Evolutionary conservation across 164 flowering plant species (phyloP), one percentile per base, ranked within the genome.

Genomic region (Vitis rotundifolia): DNA sequence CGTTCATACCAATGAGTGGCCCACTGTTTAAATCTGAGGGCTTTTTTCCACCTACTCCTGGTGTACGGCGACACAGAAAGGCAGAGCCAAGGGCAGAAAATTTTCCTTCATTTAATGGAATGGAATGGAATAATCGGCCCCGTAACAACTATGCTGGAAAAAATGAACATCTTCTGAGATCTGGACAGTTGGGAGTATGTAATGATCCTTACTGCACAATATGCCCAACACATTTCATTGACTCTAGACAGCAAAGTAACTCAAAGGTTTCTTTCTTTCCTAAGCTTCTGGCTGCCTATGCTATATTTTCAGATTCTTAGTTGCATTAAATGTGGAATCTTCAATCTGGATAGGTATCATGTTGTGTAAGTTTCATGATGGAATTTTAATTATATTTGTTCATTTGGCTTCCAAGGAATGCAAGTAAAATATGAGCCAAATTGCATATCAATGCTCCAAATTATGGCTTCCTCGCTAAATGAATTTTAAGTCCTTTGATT

Each of bases 191-290:
- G 66, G 97, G 98, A 62, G 79, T 82, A 80, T 94, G 98, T 81
- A 83, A 91, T 70, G 93, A 94, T 77, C 97, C 98, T 64, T 92
- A 86, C 71, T 94, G 98, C 83, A 94, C 95, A 49, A 84, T 88
- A 57, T 94, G 97, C 77, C 98, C 98, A 12, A 71, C 87, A 37
- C 78, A 79, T 74, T 82, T 79, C 80, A 70, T 26, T 55, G 79
- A 76, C 65, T 75, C 77, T 15, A 59, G 80, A 67, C 68, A 67
- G 12, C 72, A 55, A 56, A 84, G 73, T 51, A 49, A 68, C 49
- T 65, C 84, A 56, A 85, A 71, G 44, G 44, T 31, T 2, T 31
- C 44, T 31, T 31, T 31, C 44, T 31, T 31, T 31, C 8, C 44
- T 31, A 31, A 71, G 29, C 77, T 73, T 81, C 85, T 4, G 71